phyloP scores from a whole-genome alignment of 371 early-diverging fungal species.

The Saksenaea oblongispora region DNA sequence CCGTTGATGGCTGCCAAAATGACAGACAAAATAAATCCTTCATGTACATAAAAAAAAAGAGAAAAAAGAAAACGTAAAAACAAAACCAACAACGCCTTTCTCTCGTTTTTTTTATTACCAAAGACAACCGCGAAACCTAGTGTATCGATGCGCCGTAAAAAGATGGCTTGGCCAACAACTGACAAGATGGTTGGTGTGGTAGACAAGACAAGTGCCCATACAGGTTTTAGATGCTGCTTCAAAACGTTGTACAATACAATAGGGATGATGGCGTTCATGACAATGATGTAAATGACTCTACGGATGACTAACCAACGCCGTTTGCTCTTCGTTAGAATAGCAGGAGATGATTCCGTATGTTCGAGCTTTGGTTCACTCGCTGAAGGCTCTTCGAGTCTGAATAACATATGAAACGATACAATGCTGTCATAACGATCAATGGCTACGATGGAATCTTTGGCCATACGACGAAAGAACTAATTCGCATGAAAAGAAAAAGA shows the following conservation, averaged over 20 bases:
- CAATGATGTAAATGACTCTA: constrained; percentile 24
- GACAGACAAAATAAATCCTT: constrained; percentile 48
- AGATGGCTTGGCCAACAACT: constrained; percentile 33
- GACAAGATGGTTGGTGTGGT: constrained; percentile 43
- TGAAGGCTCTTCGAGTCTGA: not conserved
- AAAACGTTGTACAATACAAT: constrained; percentile 37
- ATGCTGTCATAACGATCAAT: not conserved
- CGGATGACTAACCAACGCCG: constrained; percentile 17
- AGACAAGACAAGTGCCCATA: constrained; percentile 46
- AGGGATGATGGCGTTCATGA: constrained; percentile 42
- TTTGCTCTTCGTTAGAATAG: constrained; percentile 10
- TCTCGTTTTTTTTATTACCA: constrained; percentile 19
- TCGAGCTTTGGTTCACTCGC: not conserved
- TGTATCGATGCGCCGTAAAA: constrained; percentile 35
- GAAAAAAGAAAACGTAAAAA: not conserved
- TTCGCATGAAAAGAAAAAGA: not conserved
- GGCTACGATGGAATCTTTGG: not conserved
- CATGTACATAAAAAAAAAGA: constrained; percentile 4
- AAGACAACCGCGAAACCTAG: constrained; percentile 40
- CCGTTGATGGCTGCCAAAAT: constrained; percentile 44
- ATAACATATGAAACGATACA: constrained; percentile 5
- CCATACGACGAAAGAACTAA: not conserved
- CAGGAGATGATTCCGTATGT: not conserved
- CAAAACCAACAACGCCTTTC: not conserved
- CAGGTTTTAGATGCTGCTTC: constrained; percentile 34